Evolutionary conservation across 2,329 filamentous ascomycete genomes (phyloP), one percentile per base, ranked within the genome.

Genomic region (Calonectria hawksworthii): DNA sequence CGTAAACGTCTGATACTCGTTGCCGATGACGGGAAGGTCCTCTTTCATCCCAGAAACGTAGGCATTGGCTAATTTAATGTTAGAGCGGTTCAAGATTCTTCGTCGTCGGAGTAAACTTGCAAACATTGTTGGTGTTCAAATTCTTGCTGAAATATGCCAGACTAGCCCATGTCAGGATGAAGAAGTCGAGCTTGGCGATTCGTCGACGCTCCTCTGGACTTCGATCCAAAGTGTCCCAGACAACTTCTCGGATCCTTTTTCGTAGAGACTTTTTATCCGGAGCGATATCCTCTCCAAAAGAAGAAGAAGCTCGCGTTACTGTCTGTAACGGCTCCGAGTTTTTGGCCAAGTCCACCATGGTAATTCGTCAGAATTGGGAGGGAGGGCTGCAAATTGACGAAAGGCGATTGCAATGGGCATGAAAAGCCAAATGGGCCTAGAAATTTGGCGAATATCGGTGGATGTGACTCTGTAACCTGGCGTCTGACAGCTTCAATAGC

Each of bases 131-230:
- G 56, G 56, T 63, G 56, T 63, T 63, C 9, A 63, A 23, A 23
- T 63, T 63, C 28, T 63, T 63, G 56, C 56, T 63, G 14, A 63
- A 63, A 23, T 63, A 63, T 21, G 56, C 56, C 7, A 63, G 36
- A 28, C 56, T 63, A 6, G 56, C 56, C 56, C 56, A 63, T 14
- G 56, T 28, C 36, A 63, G 16, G 36, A 63, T 63, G 16, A 63
- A 63, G 16, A 63, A 63, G 34, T 63, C 56, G 23, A 63, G 56
- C 56, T 63, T 63, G 36, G 56, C 56, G 56, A 63, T 63, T 63
- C 56, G 56, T 41, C 34, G 56, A 21, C 56, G 56, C 23, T 63
- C 56, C 23, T 63, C 56, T 21, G 34, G 56, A 10, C 34, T 28
- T 36, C 56, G 56, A 38, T 63, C 56, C 14, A 63, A 38, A 9